These are phyloP conservation scores for Hsuehochloa calcarea DNA, from an alignment of 176 grass and related monocot species.

Conservation along the genomic window DNA sequence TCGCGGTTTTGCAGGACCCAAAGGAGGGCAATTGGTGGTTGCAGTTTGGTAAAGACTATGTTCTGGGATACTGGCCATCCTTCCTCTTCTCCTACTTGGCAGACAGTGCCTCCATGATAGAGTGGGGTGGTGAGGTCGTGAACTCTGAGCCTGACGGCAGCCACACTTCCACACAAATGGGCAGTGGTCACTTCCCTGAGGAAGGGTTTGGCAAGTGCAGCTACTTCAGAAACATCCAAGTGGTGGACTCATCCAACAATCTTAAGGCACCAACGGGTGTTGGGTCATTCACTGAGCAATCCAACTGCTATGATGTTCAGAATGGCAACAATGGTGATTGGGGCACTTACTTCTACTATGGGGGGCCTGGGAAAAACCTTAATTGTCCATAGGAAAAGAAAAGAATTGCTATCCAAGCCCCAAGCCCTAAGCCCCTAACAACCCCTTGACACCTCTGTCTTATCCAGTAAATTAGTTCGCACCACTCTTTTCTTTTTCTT, in stretches of 20 bases:
- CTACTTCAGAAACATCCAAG: constrained; percentile 88
- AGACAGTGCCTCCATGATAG: constrained; percentile 77
- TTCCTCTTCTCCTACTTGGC: constrained; percentile 81
- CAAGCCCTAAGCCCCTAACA: constrained; percentile 32
- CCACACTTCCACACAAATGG: constrained; percentile 85
- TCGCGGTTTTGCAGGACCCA: constrained; percentile 52
- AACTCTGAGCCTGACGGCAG: constrained; percentile 69
- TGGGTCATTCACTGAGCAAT: constrained; percentile 81
- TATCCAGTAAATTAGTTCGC: constrained; percentile 53
- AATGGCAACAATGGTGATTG: constrained; percentile 91
- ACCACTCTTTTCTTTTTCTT: constrained; percentile 4
- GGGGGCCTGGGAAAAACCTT: constrained; percentile 74
- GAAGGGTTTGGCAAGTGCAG: constrained; percentile 85
- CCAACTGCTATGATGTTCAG: constrained; percentile 85
- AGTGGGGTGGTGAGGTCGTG: constrained; percentile 88
- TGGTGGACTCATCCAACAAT: constrained; percentile 77
- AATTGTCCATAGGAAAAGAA: constrained; percentile 64
- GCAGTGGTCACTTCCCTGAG: constrained; percentile 76
- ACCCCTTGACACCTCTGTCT: constrained; percentile 42
- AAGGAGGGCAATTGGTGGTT: constrained; percentile 87
- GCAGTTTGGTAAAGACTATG: constrained; percentile 66
- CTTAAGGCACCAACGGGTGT: constrained; percentile 62
- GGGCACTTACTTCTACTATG: constrained; percentile 84
- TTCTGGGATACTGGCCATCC: constrained; percentile 81
- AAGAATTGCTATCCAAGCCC: not conserved